A percentile compares a stretch with the other conserved stretches of the same genome.
Conservation (phyloP, 176 grass and related monocot genomes). For the Luzula sylvatica region DNA sequence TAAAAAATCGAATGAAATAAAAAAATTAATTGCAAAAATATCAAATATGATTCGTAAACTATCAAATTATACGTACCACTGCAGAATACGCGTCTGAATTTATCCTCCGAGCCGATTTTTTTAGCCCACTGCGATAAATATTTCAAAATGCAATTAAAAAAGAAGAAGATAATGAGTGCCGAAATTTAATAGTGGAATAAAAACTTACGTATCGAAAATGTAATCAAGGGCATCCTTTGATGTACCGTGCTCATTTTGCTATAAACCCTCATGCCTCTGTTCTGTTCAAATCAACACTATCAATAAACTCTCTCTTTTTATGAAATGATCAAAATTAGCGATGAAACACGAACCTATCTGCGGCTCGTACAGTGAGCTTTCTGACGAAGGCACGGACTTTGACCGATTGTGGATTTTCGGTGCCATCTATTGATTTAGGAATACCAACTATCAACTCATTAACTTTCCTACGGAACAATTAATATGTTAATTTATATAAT, state of each 20-base stretch:
- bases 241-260: constrained; percentile 91
- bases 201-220: constrained; percentile 75
- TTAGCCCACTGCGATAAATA: constrained; percentile 52
- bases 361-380: constrained; percentile 61
- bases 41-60: background rate
- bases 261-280: constrained; percentile 81
- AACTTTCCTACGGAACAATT: too few relatives aligned
- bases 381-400: constrained; percentile 68
- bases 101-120: constrained; percentile 35
- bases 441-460: constrained; percentile 24
- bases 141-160: background rate
- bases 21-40: background rate
- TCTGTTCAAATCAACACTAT: constrained; percentile 23
- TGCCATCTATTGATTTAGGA: constrained; percentile 84
- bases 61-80: constrained; percentile 30
- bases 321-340: too few relatives aligned
- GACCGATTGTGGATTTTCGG: constrained; percentile 73
- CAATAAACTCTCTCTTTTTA: constrained; percentile 5
- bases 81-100: constrained; percentile 83
- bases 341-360: constrained; percentile 33
- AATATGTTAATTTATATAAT: too few relatives aligned
- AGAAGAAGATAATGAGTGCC: background rate
- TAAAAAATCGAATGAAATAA: background rate
- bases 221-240: constrained; percentile 70
- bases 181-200: too few relatives aligned